Evolutionary conservation across 2,329 filamentous ascomycete genomes (phyloP).

Genomic region (Beauveria scarabaeidicola): DNA sequence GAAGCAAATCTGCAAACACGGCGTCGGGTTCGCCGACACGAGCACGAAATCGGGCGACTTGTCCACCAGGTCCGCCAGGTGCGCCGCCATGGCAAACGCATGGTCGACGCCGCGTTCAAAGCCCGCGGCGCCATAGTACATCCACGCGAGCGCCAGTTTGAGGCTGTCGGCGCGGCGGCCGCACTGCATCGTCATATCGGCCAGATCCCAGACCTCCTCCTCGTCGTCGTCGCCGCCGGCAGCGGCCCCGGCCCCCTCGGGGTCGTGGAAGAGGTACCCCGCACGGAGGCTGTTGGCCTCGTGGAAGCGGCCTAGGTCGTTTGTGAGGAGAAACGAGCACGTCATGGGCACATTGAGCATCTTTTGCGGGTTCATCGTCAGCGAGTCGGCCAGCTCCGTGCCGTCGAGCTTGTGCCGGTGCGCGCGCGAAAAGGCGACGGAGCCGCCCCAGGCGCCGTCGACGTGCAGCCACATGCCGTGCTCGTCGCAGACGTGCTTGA

Average conservation of each 20-base stretch:
- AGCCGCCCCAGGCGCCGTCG: constrained; percentile 85
- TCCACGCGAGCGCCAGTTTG: constrained; percentile 82
- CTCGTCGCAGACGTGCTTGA: constrained; percentile 61
- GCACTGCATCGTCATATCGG: constrained; percentile 88
- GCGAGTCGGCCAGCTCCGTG: constrained; percentile 65
- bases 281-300: constrained; percentile 77
- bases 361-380: constrained; percentile 92
- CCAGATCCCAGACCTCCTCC: constrained; percentile 73
- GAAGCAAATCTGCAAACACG: constrained; percentile 92
- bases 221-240: too few relatives aligned
- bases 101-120: constrained; percentile 62
- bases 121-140: constrained; percentile 73
- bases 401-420: constrained; percentile 60
- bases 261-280: constrained; percentile 72
- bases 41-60: constrained; percentile 54
- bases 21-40: constrained; percentile 67
- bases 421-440: constrained; percentile 62
- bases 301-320: constrained; percentile 70
- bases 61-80: constrained; percentile 54
- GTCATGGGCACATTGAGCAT: constrained; percentile 91
- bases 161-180: constrained; percentile 77
- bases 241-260: constrained; percentile 23
- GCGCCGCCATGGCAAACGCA: constrained; percentile 62
- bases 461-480: constrained; percentile 85
- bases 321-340: constrained; percentile 78